Evolutionary conservation across 345 rosid species (phyloP), one percentile per base, ranked within the genome.

Genomic region (Luvunga scandens): DNA sequence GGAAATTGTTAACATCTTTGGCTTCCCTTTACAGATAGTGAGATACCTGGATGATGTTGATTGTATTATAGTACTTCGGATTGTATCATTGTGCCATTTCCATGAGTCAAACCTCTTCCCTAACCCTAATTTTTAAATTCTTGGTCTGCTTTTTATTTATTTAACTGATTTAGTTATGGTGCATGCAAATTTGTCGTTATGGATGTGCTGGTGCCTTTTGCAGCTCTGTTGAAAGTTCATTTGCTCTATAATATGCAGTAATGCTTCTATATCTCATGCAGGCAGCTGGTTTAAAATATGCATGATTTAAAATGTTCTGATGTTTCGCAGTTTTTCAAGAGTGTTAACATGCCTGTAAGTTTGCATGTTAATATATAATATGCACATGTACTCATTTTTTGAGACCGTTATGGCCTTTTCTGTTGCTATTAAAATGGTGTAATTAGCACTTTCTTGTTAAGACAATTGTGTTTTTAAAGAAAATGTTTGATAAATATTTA

Each of bases 281-380:
- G 85, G 86, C 53, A n/a, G 77, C 83, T 63, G 69, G 74, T 82
- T 79, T 85, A 55, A 75, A 71, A 63, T 81, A 73, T 61, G 67
- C 45, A 19, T 84, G 79, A 62, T 76, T 83, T 83, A 66, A 82
- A 76, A 72, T 75, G 64, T 73, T 83, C 83, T 80, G 81, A 69
- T 77, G 45, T 78, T 81, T 82, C 12, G 60, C 66, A 78, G 80
- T 80, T 55, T 75, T 30, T 78, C 75, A 74, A 75, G 64, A 65
- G 25, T 81, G 66, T 87, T 69, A 73, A 71, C 72, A n/a, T 63
- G 38, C 79, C 81, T 69, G 86, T 84, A 84, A 90, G 90, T 83
- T 68, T 72, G 68, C 33, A 59, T 66, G 50, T 25, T 34, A 67
- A 65, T 79, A 56, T 72, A 55, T 57, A 31, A 30, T 45, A 73